Base-by-base conservation (phyloP, 2,329 filamentous ascomycete genomes). In the Onygenales sp. region DNA sequence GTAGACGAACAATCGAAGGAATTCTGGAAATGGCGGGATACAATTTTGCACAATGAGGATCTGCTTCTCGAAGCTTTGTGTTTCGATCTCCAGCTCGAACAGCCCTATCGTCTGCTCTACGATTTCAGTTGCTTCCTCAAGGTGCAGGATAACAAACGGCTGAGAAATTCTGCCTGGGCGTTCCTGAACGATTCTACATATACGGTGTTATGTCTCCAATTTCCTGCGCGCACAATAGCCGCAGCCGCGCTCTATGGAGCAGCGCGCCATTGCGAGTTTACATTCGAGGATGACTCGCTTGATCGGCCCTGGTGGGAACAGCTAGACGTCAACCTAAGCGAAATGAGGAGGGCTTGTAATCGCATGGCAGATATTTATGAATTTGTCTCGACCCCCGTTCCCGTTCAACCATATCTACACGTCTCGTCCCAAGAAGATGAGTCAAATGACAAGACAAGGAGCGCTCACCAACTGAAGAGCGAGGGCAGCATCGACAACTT, bases 1-100 rank as follows among this genome's bases (percentile, higher is more conserved):
- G 88, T 97, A 51, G 93, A 98, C 66, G 93, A 97, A 71, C 91
- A 97, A 69, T 94, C 87, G 61, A 97, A 96, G 66, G 93, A 98
- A 66, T 98, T 93, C 68, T 98, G 93, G 93, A 83, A 87, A 64
- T 98, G 93, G 93, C 83, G 90, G 57, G 93, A 98, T 66, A 93
- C 86, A 55, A 95, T 98, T 54, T 75, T 97, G 11, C 85, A 87
- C 59, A 89, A 94, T 65, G 93, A 98, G 72, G 93, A 97, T 67
- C 76, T 92, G 43, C 86, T 98, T 74, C 79, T 98, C 13, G 93
- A 97, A 69, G 83, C 84, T 45, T 77, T 98, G 14, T 97, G 91
- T 56, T 98, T 98, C 69, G 93, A 98, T 67, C 77, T 98, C 45
- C 89, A 91, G 69, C 78, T 96, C 32, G 87, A 94, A 60, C 88